These are phyloP conservation scores for Penicillium capsulatum DNA, from an alignment of 2,329 filamentous ascomycete genomes.

Conservation along the genomic window DNA sequence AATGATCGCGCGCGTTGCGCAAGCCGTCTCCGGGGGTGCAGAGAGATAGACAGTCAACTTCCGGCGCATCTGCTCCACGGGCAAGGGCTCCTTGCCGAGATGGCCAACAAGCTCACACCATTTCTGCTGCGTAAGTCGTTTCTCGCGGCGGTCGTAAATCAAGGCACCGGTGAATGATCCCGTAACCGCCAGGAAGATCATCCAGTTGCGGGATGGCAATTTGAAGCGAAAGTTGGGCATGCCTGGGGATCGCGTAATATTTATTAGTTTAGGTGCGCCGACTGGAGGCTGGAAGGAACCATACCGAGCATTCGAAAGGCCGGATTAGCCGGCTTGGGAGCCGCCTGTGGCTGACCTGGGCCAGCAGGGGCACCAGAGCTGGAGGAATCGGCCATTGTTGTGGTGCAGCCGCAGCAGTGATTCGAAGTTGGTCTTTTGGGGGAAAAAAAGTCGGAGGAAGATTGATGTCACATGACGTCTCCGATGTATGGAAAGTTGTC, in stretches of 20 bases:
- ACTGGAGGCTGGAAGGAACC: constrained; percentile 7
- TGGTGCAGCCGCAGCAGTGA: constrained; percentile 1
- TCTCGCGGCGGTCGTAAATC: constrained; percentile 89
- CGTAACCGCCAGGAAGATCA: constrained; percentile 83
- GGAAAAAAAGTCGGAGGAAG: constrained; percentile 20
- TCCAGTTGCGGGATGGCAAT: constrained; percentile 94
- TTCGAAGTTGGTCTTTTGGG: constrained; percentile 6
- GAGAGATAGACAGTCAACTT: constrained; percentile 82
- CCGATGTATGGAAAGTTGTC: no score
- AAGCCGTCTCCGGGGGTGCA: constrained; percentile 84
- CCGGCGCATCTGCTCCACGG: constrained; percentile 68
- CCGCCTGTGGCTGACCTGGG: constrained; percentile 36
- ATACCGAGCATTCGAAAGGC: constrained; percentile 67
- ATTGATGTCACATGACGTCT: no score
- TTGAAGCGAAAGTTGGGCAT: constrained; percentile 77
- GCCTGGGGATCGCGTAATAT: constrained; percentile 47
- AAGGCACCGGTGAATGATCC: constrained; percentile 74
- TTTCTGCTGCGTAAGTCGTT: constrained; percentile 75
- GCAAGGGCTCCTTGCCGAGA: constrained; percentile 71
- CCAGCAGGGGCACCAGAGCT: constrained; percentile 35
- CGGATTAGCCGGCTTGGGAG: constrained; percentile 57
- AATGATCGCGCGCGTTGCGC: constrained; percentile 84
- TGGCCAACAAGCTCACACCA: constrained; percentile 85
- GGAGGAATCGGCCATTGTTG: constrained; percentile 37
- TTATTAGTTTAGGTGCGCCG: constrained; percentile 12